These are phyloP conservation scores for Brassica cretica DNA, from an alignment of 345 rosid species.

Conservation along the genomic window DNA sequence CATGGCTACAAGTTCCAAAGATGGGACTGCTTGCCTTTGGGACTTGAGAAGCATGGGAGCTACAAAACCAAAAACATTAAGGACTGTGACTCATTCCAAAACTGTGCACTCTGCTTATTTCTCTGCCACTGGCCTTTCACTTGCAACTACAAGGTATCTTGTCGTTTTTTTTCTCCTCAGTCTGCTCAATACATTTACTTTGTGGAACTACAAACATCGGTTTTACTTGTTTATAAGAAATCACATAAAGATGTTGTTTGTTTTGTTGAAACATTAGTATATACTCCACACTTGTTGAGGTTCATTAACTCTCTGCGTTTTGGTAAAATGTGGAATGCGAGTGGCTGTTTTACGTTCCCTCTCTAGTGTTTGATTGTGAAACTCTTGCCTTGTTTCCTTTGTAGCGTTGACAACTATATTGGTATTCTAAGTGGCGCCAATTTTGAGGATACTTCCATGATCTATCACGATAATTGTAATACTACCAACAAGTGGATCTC, in stretches of 20 bases:
- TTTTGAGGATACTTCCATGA: conserved; percentile 47
- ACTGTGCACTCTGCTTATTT: conserved; percentile 78
- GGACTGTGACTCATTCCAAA: conserved; percentile 47
- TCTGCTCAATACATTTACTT: background rate
- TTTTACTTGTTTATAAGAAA: no score
- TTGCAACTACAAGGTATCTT: conserved; percentile 77
- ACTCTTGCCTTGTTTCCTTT: conserved; percentile 10
- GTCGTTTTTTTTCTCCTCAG: background rate
- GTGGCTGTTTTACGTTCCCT: no score
- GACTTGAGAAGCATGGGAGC: conserved; percentile 60
- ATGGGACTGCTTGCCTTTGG: conserved; percentile 36
- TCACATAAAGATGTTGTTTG: no score
- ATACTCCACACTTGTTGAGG: no score
- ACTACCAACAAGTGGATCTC: conserved; percentile 69
- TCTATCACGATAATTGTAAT: conserved; percentile 52
- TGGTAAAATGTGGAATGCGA: no score
- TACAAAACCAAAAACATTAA: conserved; percentile 44
- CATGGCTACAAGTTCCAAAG: conserved; percentile 81
- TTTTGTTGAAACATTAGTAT: no score
- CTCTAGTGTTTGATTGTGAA: no score
- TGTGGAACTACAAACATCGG: no score
- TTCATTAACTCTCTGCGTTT: no score
- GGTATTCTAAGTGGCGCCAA: conserved; percentile 59
- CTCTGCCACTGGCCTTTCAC: conserved; percentile 43
- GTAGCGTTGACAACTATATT: conserved; percentile 60